Percentiles rank a stretch among this genome's conserved stretches.
Conservation (phyloP, 1,284 basidiomycete genomes). For the Trametes versicolor region DNA sequence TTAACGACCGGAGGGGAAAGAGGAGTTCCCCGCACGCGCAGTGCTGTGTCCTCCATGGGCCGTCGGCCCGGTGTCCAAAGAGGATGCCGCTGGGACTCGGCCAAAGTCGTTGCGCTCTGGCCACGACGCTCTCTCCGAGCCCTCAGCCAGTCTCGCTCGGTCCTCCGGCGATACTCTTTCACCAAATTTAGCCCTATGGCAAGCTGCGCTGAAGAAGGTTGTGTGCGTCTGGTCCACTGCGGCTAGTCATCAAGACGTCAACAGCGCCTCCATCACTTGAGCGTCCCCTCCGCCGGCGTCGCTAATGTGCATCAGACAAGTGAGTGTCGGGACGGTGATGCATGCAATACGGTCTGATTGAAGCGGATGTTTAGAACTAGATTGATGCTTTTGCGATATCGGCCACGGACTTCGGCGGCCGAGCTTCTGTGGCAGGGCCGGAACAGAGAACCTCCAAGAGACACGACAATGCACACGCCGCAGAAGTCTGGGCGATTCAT, state of each 20-base stretch:
- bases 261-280: constrained; percentile 15
- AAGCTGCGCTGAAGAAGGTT: background rate
- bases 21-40: background rate
- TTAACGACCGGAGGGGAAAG: background rate
- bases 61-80: background rate
- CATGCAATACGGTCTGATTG: constrained; percentile 21
- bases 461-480: background rate
- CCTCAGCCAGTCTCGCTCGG: background rate
- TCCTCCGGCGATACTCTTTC: too few relatives aligned
- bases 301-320: constrained; percentile 16
- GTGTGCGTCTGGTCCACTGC: background rate
- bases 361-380: constrained; percentile 5
- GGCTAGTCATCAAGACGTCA: background rate
- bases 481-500: too few relatives aligned
- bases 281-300: constrained; percentile 1
- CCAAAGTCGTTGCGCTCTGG: background rate
- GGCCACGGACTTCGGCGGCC: background rate
- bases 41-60: background rate
- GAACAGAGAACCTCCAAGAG: background rate
- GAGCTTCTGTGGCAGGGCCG: background rate
- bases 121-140: background rate
- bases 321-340: constrained; percentile 13
- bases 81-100: background rate
- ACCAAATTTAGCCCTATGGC: background rate
- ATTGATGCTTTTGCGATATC: background rate